Base-by-base conservation (phyloP, 768 basidiomycete species). In the Clavaria fumosa region DNA sequence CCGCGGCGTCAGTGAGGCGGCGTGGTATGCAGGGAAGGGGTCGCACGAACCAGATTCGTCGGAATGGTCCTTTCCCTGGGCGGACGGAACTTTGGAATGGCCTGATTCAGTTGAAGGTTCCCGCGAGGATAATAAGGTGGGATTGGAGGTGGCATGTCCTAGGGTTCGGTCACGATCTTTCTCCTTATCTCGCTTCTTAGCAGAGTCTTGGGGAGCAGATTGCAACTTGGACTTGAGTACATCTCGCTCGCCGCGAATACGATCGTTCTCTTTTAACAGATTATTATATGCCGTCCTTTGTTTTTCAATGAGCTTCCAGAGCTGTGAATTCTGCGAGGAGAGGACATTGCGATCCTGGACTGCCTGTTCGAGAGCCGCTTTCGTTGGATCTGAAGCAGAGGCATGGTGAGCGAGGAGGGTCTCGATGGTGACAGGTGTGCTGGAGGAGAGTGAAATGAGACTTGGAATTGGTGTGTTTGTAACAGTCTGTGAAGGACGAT, bases 231-330 rank as follows among this genome's bases (percentile, higher is more conserved):
- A 53, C 53, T 64, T 79, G 62, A 66, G 80, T 6, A 65, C 53
- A 50, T 90, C 88, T 12, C 89, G 70, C 53, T 93, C 89, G 7
- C 62, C 62, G 10, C 89, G 67, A 35, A 93, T 70, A 38, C 89
- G 72, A 46, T 91, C 88, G 31, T 86, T 66, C 48, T 93, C 86
- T 58, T 83, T 83, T 53, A 80, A 62, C 39, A 85, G 71, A 40
- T 80, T 75, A 42, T 70, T 73, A 52, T 83, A 83, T n/a, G 76
- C 82, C 15, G 72, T 57, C 39, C 85, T 71, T 55, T 90, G 85
- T 54, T 89, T 91, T 66, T 91, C 86, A 52, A 93, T 78, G 44
- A 91, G 69, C 56, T 90, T 91, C 90, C 90, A 93, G 15, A 93
- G 72, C 59, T 91, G 86, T 11, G 76, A 61, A 53, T 93, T 93